Conservation (phyloP, 768 basidiomycete species). For the Megacollybia marginata region DNA sequence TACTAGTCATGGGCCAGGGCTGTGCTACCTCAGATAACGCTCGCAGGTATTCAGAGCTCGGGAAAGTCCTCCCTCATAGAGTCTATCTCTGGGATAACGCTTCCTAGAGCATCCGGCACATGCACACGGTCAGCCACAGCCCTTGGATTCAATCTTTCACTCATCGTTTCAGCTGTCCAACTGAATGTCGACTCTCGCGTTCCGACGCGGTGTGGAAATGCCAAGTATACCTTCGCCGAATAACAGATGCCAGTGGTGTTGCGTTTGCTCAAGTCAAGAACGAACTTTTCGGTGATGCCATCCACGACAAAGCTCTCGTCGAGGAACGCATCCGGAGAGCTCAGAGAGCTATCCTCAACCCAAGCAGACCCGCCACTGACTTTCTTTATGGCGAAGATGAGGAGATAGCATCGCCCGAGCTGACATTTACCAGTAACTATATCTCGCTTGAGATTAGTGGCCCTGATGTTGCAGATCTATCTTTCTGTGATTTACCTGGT, state of each 20-base stretch:
- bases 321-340: slow-evolving; percentile 64
- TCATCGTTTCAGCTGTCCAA: slow-evolving; percentile 13
- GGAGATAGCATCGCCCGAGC: slow-evolving; percentile 12
- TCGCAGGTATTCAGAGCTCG: slow-evolving; percentile 66
- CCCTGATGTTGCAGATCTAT: slow-evolving; percentile 51
- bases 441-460: slow-evolving; percentile 56
- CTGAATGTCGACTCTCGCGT: slow-evolving; percentile 45
- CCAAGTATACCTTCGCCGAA: slow-evolving; percentile 38
- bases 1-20: no score
- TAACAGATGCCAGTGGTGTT: slow-evolving; percentile 29
- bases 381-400: slow-evolving; percentile 45
- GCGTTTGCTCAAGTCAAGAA: slow-evolving; percentile 29
- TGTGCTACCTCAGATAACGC: slow-evolving; percentile 70
- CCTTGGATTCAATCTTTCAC: neutral
- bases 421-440: slow-evolving; percentile 24
- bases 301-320: slow-evolving; percentile 44
- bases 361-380: slow-evolving; percentile 19
- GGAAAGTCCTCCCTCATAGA: slow-evolving; percentile 78
- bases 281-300: slow-evolving; percentile 42
- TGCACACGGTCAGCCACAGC: slow-evolving; percentile 51
- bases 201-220: slow-evolving; percentile 41
- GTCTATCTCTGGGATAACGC: slow-evolving; percentile 63
- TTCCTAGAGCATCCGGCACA: slow-evolving; percentile 67
- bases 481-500: slow-evolving; percentile 61
- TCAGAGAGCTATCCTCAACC: slow-evolving; percentile 60